Base-by-base conservation (phyloP, 441 rosid species). In the Dalechampia spathulata region DNA sequence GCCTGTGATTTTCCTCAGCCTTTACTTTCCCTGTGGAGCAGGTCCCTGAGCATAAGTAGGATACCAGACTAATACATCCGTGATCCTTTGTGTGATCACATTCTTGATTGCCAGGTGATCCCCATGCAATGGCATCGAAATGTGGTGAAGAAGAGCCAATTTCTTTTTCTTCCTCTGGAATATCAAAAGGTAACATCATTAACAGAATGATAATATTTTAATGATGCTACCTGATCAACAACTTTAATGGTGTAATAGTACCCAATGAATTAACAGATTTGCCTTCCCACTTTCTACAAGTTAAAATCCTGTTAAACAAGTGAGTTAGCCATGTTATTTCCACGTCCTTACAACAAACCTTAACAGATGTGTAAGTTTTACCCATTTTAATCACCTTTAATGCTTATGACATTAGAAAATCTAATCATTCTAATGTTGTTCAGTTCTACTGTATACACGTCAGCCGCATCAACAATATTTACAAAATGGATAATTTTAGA, bases 141-240 rank as follows among this genome's bases (percentile, higher is more conserved):
- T 80, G 88, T 1, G 92, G 92, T 5, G 96, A 85, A 66, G 79
- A 87, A 19, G 0, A 28, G n/a, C 27, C 65, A 7, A 0, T n/a
- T 45, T 16, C 19, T 66, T 63, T 72, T 66, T 90, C 98, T 47
- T 83, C 90, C 70, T 50, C 95, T 90, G 77, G 12, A 30, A 69
- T 57, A 55, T 73, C 44, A 41, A 54, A 66, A 61, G 51, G 36
- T 41, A 58, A n/a, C n/a, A n/a, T n/a, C n/a, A n/a, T n/a, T n/a
- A n/a, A 53, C 13, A 40, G 46, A 32, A 55, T 22, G 1, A 22
- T 1, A 6, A 11, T 39, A 6, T 20, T 50, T 49, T 7, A 40
- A 10, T 1, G 9, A 42, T 32, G 49, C 26, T 32, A 27, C 16
- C 30, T 2, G 10, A 36, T 11, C 6, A 10, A 11, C 39, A 36